phyloP scores from a whole-genome alignment of 2,329 filamentous ascomycete genomes.

The Cucurbitaria berberidis region DNA sequence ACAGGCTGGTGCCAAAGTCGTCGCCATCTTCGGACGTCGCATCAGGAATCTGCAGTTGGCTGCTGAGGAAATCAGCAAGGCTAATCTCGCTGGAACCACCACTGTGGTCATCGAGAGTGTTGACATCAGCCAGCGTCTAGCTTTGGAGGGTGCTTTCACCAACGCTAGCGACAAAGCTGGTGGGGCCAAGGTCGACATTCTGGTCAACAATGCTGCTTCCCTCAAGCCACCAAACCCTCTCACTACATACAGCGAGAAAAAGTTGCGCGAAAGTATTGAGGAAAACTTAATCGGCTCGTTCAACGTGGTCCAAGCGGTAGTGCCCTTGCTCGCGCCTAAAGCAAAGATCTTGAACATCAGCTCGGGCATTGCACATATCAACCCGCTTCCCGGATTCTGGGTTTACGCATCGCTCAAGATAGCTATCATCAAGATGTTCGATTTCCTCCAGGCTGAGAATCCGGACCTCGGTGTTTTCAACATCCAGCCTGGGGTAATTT shows the following conservation, averaged over 20 bases:
- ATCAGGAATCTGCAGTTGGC: constrained; percentile 8
- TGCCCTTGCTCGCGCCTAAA: constrained; percentile 38
- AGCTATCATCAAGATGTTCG: constrained; percentile 40
- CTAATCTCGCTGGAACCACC: constrained; percentile 6
- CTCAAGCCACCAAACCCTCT: constrained; percentile 38
- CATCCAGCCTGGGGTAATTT: constrained; percentile 45
- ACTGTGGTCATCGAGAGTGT: constrained; percentile 8
- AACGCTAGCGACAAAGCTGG: constrained; percentile 27
- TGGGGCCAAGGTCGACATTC: constrained; percentile 47
- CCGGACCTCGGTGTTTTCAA: constrained; percentile 30
- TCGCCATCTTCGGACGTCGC: constrained; percentile 34
- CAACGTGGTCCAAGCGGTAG: constrained; percentile 44
- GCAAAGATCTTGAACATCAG: constrained; percentile 48
- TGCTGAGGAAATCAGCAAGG: constrained; percentile 8
- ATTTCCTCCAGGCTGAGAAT: constrained; percentile 23
- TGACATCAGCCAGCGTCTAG: constrained; percentile 12
- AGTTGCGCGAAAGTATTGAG: constrained; percentile 46
- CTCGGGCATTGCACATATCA: constrained; percentile 29
- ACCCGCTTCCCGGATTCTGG: constrained; percentile 8
- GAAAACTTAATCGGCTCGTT: constrained; percentile 45
- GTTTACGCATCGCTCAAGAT: constrained; percentile 29
- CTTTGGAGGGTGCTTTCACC: constrained; percentile 45
- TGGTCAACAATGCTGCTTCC: constrained; percentile 50
- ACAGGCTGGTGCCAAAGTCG: constrained; percentile 7
- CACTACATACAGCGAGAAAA: constrained; percentile 32